Evolutionary conservation across 2,329 filamentous ascomycete species (phyloP).

Genomic region (Diplodia seriata): DNA sequence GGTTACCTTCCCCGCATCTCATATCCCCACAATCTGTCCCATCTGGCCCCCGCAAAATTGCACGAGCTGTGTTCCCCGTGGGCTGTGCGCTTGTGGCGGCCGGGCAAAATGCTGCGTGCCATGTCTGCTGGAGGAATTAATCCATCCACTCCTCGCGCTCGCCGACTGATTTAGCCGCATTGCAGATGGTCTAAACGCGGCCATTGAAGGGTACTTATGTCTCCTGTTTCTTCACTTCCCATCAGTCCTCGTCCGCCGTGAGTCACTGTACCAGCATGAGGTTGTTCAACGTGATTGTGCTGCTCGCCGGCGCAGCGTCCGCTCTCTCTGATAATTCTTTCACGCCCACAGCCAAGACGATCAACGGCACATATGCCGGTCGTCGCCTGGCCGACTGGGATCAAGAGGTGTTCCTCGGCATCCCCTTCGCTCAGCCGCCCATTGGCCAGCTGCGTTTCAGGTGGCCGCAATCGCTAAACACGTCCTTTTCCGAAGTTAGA

Average conservation of each 20-base stretch:
- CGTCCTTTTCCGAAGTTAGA: slow-evolving; percentile 50
- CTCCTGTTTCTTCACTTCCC: background rate
- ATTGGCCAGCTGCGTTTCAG: slow-evolving; percentile 37
- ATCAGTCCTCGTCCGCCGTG: background rate
- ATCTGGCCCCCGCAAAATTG: slow-evolving; percentile 5
- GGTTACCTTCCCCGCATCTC: slow-evolving; percentile 21
- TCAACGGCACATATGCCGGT: slow-evolving; percentile 33
- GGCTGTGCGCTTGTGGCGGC: background rate
- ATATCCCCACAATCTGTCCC: slow-evolving; percentile 1
- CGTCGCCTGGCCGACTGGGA: slow-evolving; percentile 30
- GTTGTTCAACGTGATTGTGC: background rate
- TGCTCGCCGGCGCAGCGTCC: slow-evolving; percentile 3
- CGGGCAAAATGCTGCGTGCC: background rate
- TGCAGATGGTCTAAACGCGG: background rate
- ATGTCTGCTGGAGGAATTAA: slow-evolving; percentile 2
- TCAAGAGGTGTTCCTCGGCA: slow-evolving; percentile 40
- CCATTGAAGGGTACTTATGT: slow-evolving; percentile 1
- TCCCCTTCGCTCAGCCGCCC: slow-evolving; percentile 47
- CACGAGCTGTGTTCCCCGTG: background rate
- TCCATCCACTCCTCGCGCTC: slow-evolving; percentile 27
- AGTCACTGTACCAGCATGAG: slow-evolving; percentile 5
- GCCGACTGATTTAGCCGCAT: slow-evolving; percentile 19
- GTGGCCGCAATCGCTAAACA: slow-evolving; percentile 35
- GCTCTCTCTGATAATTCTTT: slow-evolving; percentile 18
- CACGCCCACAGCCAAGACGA: slow-evolving; percentile 17